These are phyloP conservation scores for Mesembryanthemum crystallinum DNA, from an alignment of 148 eudicot species.

Conservation along the genomic window DNA sequence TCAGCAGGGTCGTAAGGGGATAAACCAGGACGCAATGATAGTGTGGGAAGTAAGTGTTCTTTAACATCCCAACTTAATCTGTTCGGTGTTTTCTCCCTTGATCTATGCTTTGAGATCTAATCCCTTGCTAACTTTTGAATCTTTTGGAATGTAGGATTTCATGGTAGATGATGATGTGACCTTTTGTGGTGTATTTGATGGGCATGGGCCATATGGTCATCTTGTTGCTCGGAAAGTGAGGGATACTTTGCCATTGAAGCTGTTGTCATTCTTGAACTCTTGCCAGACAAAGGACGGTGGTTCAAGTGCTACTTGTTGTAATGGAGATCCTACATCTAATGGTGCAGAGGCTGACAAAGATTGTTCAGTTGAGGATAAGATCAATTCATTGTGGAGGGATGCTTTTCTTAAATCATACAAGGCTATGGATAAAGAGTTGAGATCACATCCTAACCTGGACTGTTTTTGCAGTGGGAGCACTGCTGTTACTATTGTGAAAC, in stretches of 20 bases:
- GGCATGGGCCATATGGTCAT: constrained; percentile 98
- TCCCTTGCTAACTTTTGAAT: constrained; percentile 10
- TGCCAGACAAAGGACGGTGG: constrained; percentile 55
- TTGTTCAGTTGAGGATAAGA: constrained; percentile 39
- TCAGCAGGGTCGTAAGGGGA: constrained; percentile 97
- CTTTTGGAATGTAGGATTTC: constrained; percentile 54
- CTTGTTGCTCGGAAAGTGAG: constrained; percentile 96
- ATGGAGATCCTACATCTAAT: constrained; percentile 47
- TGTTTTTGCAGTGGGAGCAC: constrained; percentile 99
- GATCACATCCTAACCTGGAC: constrained; percentile 82
- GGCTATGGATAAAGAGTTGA: constrained; percentile 93
- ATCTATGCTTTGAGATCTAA: constrained; percentile 7
- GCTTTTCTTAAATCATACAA: constrained; percentile 87
- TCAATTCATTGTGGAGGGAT: constrained; percentile 67
- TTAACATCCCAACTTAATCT: background rate
- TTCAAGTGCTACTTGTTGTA: constrained; percentile 49
- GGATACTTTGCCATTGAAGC: constrained; percentile 71
- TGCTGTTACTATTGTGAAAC: constrained; percentile 80
- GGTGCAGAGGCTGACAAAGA: constrained; percentile 54
- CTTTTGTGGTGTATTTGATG: constrained; percentile 93
- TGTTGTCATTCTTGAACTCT: constrained; percentile 60
- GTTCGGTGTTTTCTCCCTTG: background rate
- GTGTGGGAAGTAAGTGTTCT: constrained; percentile 90
- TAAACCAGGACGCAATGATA: constrained; percentile 98
- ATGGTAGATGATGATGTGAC: constrained; percentile 67